Evolutionary conservation across 176 grass and related monocot species (phyloP), one percentile per base, ranked within the genome.

Genomic region (Zoysia pacifica): DNA sequence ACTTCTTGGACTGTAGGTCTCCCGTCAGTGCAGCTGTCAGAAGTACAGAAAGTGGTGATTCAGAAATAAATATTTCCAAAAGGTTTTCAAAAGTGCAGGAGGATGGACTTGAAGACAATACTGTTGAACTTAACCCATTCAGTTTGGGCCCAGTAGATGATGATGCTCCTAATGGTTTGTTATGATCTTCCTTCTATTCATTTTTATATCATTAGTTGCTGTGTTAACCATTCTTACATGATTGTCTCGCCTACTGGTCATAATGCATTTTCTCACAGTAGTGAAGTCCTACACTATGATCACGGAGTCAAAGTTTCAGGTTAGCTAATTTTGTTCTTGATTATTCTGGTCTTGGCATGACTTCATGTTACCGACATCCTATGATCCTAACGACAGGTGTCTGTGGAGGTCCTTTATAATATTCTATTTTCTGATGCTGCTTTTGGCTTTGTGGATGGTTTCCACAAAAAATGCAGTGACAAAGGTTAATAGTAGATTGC

Each of bases 401-500:
- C 84, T 77, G 82, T 88, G 69, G 90, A 99, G 78, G 84, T 88
- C 79, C 48, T 99, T 18, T 99, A 90, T 70, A 84, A 75, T 82
- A 62, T 85, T 5, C 88, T 99, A 77, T 37, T 99, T 67, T 96
- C 93, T 85, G 90, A 99, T 84, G 52, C 65, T 70, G 62, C 93
- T 88, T 61, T 78, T 88, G 80, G 66, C 72, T 99, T 93, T 93
- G 18, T 88, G 62, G 89, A 96, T 74, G 90, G 93, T 93, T 91
- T 78, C 68, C 97, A 96, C 69, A 91, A 89, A 86, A 93, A 79
- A 60, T 99, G 93, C 8, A 84, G 88, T 56, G 97, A 93, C 79
- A 99, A 93, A 86, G 97, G 97, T 96, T 82, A 79, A 68, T 74
- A 39, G 20, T 40, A 62, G 37, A 67, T 48, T 28, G 18, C 49